phyloP scores from a whole-genome alignment of 805 yeast species.

The Soucietia sequanensis region DNA sequence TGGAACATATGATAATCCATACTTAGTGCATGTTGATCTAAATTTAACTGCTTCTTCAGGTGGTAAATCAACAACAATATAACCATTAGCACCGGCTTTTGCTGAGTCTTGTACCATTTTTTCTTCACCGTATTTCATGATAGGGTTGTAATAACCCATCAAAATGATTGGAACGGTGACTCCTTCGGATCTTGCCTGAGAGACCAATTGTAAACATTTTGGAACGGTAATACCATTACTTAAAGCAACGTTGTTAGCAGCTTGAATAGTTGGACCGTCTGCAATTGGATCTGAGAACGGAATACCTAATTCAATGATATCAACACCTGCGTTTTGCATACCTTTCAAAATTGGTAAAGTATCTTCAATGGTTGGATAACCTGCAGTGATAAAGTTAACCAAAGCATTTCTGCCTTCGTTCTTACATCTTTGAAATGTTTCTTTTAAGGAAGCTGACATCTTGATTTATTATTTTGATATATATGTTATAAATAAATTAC shows the following conservation, averaged over 20 bases:
- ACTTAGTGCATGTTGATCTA: conserved; percentile 64
- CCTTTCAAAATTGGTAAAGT: conserved; percentile 85
- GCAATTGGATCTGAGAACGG: conserved; percentile 99
- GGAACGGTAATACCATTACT: conserved; percentile 76
- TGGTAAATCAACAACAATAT: conserved; percentile 91
- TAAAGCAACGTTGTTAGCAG: conserved; percentile 79
- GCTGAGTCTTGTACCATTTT: conserved; percentile 75
- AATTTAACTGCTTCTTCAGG: conserved; percentile 95
- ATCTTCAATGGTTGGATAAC: conserved; percentile 84
- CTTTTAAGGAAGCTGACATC: conserved; percentile 56
- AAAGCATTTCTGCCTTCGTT: conserved; percentile 78
- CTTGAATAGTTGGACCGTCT: conserved; percentile 96
- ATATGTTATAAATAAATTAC: too few species aligned
- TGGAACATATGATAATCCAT: conserved; percentile 84
- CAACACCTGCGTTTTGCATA: conserved; percentile 94
- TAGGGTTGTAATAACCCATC: conserved; percentile 98
- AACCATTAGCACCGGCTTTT: conserved; percentile 92
- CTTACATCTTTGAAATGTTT: conserved; percentile 60
- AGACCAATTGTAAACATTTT: conserved; percentile 67
- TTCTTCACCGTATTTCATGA: conserved; percentile 85
- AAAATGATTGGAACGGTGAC: conserved; percentile 85
- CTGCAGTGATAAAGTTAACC: conserved; percentile 92
- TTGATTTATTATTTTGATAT: too few species aligned
- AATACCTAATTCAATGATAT: conserved; percentile 89
- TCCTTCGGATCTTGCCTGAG: conserved; percentile 75